A percentile compares a stretch with the other conserved stretches of the same genome.
phyloP scores from a whole-genome alignment of 148 eudicot genomes.

The Spergularia marina region DNA sequence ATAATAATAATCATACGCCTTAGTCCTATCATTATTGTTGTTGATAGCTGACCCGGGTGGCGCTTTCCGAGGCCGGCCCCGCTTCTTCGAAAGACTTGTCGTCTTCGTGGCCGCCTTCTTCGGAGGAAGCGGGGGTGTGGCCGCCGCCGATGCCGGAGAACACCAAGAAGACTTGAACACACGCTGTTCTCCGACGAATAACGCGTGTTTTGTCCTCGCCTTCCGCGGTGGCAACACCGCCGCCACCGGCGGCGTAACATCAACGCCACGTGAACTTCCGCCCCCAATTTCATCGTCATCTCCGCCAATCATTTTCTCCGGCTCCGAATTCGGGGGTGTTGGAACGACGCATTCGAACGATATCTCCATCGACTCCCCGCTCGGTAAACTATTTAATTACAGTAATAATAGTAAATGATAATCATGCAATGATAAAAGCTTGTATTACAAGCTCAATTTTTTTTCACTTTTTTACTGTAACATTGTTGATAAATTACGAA shows the following conservation, averaged over 20 bases:
- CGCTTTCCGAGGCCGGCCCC: conserved; percentile 37
- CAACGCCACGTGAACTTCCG: too few species aligned
- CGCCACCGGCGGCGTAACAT: too few species aligned
- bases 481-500: too few species aligned
- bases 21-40: not conserved
- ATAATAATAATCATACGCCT: conserved; percentile 54
- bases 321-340: not conserved
- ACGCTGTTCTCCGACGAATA: too few species aligned
- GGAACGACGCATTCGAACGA: conserved; percentile 25
- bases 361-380: conserved; percentile 35
- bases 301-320: not conserved
- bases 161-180: not conserved
- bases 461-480: too few species aligned
- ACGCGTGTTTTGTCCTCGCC: too few species aligned
- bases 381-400: conserved; percentile 9
- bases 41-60: not conserved
- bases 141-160: conserved; percentile 9
- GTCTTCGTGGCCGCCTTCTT: conserved; percentile 4
- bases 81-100: conserved; percentile 15
- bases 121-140: conserved; percentile 7
- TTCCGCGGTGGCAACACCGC: not conserved
- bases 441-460: too few species aligned
- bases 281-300: not conserved
- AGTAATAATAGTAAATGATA: not conserved
- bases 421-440: not conserved